Percentiles rank a stretch among this genome's conserved stretches.
Conservation (phyloP, 2,329 filamentous ascomycete genomes). For the Bisporella sp. region DNA sequence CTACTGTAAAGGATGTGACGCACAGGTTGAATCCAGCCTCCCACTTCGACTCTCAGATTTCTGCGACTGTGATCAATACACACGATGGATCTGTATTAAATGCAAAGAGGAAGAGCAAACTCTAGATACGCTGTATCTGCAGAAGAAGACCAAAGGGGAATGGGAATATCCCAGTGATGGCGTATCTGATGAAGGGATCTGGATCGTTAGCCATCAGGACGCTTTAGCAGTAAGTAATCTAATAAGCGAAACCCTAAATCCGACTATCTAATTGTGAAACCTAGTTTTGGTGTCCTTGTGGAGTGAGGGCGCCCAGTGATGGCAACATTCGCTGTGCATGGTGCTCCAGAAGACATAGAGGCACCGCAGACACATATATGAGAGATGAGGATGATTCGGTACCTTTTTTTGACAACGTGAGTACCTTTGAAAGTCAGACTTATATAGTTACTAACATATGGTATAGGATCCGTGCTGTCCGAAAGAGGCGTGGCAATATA, state of each 20-base stretch:
- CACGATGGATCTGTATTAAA: conserved; percentile 11
- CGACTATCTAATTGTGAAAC: neutral
- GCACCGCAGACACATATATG: conserved; percentile 3
- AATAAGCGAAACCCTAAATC: neutral
- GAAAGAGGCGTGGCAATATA: neutral
- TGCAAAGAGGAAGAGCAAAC: conserved; percentile 7
- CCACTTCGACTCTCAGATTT: conserved; percentile 6
- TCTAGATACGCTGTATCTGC: conserved; percentile 2
- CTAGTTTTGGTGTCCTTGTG: conserved; percentile 15
- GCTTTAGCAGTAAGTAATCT: conserved; percentile 3
- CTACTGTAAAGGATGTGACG: conserved; percentile 10
- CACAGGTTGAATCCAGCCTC: conserved; percentile 5
- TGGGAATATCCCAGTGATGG: neutral
- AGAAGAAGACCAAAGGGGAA: conserved; percentile 1
- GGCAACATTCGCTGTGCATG: conserved; percentile 11
- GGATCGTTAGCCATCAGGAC: neutral
- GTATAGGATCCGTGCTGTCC: conserved; percentile 11
- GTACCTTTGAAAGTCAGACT: neutral
- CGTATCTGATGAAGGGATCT: conserved; percentile 2
- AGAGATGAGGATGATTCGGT: conserved; percentile 1
- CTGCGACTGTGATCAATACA: conserved; percentile 14
- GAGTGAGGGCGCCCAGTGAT: conserved; percentile 4
- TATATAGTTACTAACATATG: neutral
- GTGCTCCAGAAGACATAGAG: conserved; percentile 11
- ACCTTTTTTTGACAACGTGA: conserved; percentile 11